phyloP scores from a whole-genome alignment of 202 grass and related monocot species.

The Carex sylvatica region DNA sequence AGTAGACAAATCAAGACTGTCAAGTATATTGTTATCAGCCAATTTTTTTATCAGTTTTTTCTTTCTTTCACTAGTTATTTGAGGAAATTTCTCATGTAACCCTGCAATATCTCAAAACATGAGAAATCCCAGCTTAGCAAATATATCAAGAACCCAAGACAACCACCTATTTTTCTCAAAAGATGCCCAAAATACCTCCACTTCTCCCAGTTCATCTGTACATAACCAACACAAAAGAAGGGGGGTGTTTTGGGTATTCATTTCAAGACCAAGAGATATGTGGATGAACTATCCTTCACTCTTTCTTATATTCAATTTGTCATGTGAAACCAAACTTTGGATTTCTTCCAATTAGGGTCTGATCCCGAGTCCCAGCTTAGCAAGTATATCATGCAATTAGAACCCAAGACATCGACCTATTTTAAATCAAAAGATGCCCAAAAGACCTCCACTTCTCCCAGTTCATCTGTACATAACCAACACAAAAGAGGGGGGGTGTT shows the following conservation, averaged over 20 bases:
- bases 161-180: not conserved
- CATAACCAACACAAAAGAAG: not conserved
- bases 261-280: not conserved
- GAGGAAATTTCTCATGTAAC: not conserved
- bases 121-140: not conserved
- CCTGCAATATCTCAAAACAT: not conserved
- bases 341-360: not conserved
- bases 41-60: not conserved
- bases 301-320: not conserved
- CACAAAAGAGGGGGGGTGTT: not conserved
- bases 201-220: not conserved
- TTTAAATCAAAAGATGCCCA: too few species aligned
- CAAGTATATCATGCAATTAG: too few species aligned
- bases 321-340: not conserved
- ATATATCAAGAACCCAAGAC: not conserved
- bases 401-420: too few species aligned
- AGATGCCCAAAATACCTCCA: not conserved
- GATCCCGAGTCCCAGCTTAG: too few species aligned
- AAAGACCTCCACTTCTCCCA: not conserved
- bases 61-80: not conserved
- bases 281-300: not conserved
- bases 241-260: not conserved
- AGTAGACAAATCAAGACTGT: constrained; percentile 20
- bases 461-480: not conserved
- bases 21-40: not conserved